Conservation (phyloP, 108 stramenopile species). For the Skeletonema menzelii region DNA sequence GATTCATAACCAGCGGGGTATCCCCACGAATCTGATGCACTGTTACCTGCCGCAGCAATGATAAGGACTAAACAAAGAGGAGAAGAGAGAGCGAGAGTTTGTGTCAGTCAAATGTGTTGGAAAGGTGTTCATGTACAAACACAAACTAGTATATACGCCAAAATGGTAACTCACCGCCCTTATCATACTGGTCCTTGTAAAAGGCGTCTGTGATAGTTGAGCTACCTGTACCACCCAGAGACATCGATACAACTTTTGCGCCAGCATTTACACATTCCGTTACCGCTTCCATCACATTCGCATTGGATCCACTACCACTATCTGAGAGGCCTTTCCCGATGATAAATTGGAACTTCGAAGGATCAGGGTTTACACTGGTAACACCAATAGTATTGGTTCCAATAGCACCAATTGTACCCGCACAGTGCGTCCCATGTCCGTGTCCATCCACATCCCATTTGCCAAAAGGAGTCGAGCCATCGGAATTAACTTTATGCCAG, state of each 20-base stretch:
- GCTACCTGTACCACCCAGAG: constrained; percentile 35
- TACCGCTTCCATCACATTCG: constrained; percentile 45
- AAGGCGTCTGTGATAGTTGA: not conserved
- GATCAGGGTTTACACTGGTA: constrained; percentile 12
- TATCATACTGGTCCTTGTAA: constrained; percentile 26
- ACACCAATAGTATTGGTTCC: constrained; percentile 21
- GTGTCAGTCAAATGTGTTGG: no score
- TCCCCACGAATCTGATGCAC: constrained; percentile 14
- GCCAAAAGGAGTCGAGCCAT: not conserved
- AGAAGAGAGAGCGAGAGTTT: no score
- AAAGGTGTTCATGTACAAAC: no score
- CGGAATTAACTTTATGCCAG: constrained; percentile 15
- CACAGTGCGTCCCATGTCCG: constrained; percentile 50
- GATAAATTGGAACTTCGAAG: constrained; percentile 24
- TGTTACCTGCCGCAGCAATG: constrained; percentile 71
- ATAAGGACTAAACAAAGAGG: constrained; percentile 19
- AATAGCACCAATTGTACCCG: constrained; percentile 46
- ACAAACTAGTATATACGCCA: no score
- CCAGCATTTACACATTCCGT: constrained; percentile 46
- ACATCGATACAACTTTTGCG: constrained; percentile 55
- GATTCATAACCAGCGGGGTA: constrained; percentile 54
- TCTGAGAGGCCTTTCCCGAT: constrained; percentile 46
- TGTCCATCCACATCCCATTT: constrained; percentile 47
- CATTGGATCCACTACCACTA: constrained; percentile 37
- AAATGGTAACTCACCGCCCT: constrained; percentile 30